A percentile compares a stretch with the other conserved stretches of the same genome.
Evolutionary conservation across 176 grass and related monocot genomes (phyloP).

Genomic region (Secale cereale): DNA sequence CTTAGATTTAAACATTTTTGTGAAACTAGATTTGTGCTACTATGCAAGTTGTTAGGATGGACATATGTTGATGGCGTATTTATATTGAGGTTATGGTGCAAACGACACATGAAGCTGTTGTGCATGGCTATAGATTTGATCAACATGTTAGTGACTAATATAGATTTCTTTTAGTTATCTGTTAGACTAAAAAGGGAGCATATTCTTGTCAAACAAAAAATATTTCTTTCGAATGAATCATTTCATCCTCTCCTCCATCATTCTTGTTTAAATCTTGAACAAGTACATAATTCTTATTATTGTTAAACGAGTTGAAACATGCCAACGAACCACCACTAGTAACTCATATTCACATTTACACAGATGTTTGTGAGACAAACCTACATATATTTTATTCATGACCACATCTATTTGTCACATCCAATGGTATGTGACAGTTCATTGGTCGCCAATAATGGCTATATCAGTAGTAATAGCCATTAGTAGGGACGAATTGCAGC

Average conservation of each 20-base stretch:
- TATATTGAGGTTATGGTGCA: background rate
- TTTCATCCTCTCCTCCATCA: background rate
- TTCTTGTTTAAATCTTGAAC: background rate
- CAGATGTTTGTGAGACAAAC: background rate
- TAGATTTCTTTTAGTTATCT: background rate
- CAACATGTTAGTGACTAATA: background rate
- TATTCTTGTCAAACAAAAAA: background rate
- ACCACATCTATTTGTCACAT: background rate
- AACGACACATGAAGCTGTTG: background rate
- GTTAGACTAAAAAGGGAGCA: background rate
- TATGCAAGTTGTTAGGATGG: background rate
- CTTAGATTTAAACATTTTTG: background rate
- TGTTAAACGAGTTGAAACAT: background rate
- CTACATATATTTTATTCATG: background rate
- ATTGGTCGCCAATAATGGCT: background rate
- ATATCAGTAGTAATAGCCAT: background rate
- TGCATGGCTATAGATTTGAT: background rate
- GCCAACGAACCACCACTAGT: background rate
- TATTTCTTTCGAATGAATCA: background rate
- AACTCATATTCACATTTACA: background rate
- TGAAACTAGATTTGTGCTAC: background rate
- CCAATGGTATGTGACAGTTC: background rate
- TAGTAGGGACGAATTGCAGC: background rate
- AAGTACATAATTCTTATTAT: background rate
- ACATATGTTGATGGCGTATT: background rate